These are phyloP conservation scores for Magnusiomyces tetraspermus DNA, from an alignment of 1,139 yeast genomes.

Conservation along the genomic window DNA sequence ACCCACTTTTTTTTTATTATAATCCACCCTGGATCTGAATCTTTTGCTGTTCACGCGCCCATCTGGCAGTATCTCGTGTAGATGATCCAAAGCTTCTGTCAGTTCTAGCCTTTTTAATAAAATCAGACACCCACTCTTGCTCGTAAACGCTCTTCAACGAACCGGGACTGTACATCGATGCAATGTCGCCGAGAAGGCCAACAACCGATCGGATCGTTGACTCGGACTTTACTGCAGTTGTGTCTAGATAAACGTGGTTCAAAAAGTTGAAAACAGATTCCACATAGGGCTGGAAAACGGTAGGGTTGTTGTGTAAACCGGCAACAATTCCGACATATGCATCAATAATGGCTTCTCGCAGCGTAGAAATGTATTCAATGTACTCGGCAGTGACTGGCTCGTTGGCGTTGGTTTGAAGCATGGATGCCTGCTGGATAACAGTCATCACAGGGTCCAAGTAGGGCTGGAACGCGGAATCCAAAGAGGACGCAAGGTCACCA, in stretches of 20 bases:
- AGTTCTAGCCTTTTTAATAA: slow-evolving; percentile 64
- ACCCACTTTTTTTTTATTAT: too few relatives aligned
- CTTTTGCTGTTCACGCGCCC: slow-evolving; percentile 90
- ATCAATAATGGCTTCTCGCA: slow-evolving; percentile 82
- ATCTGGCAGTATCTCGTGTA: slow-evolving; percentile 83
- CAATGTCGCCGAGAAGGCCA: slow-evolving; percentile 87
- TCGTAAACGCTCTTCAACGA: slow-evolving; percentile 55
- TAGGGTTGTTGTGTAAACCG: slow-evolving; percentile 67
- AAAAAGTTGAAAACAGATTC: slow-evolving; percentile 64
- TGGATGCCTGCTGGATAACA: slow-evolving; percentile 52
- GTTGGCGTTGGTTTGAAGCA: slow-evolving; percentile 25
- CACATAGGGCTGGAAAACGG: slow-evolving; percentile 53
- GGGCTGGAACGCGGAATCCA: slow-evolving; percentile 65
- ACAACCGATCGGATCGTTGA: slow-evolving; percentile 67
- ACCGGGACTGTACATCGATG: slow-evolving; percentile 78
- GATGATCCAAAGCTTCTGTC: slow-evolving; percentile 50
- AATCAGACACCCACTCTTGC: slow-evolving; percentile 69
- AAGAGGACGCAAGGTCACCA: slow-evolving; percentile 89
- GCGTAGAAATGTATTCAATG: slow-evolving; percentile 59
- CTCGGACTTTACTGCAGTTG: slow-evolving; percentile 51
- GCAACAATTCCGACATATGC: slow-evolving; percentile 93
- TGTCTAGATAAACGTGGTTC: slow-evolving; percentile 49
- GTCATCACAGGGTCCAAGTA: slow-evolving; percentile 74
- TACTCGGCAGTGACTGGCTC: slow-evolving; percentile 43
- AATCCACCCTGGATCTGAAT: slow-evolving; percentile 33